These are phyloP conservation scores for Lenzites betulinus DNA, from an alignment of 768 basidiomycete genomes.

Conservation along the genomic window DNA sequence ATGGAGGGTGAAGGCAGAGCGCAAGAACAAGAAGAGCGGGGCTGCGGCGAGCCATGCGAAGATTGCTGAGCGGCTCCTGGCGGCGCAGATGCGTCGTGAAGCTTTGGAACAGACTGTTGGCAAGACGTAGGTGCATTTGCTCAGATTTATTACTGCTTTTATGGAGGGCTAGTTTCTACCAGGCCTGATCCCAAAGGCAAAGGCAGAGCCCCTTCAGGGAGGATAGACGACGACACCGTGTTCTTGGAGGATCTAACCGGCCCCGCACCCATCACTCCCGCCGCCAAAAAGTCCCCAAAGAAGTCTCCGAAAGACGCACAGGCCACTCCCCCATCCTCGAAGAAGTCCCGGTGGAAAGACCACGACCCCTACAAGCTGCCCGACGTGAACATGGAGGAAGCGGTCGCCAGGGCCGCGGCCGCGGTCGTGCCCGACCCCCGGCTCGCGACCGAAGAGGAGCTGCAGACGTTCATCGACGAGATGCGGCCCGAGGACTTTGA, in stretches of 20 bases:
- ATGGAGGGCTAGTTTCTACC: not conserved
- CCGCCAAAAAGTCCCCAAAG: constrained; percentile 8
- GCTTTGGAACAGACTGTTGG: constrained; percentile 68
- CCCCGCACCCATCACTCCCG: constrained; percentile 54
- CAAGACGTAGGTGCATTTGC: constrained; percentile 40
- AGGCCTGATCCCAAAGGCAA: constrained; percentile 41
- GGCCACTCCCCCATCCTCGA: constrained; percentile 50
- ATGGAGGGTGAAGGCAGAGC: constrained; percentile 58
- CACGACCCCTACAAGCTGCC: constrained; percentile 95
- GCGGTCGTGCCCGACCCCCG: constrained; percentile 79
- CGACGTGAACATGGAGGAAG: constrained; percentile 69
- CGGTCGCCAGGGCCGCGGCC: constrained; percentile 61
- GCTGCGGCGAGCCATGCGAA: constrained; percentile 84
- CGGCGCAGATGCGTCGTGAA: constrained; percentile 89
- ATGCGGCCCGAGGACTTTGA: constrained; percentile 97
- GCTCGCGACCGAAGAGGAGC: constrained; percentile 94
- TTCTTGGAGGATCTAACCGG: constrained; percentile 87
- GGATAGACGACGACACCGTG: constrained; percentile 72
- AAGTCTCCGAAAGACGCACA: constrained; percentile 1
- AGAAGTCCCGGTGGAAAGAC: constrained; percentile 66
- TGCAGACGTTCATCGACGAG: constrained; percentile 90
- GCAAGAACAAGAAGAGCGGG: constrained; percentile 89
- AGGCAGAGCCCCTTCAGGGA: constrained; percentile 45
- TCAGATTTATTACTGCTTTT: not conserved
- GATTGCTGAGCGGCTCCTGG: constrained; percentile 88